Evolutionary conservation across 305 asterid species (phyloP), one percentile per base, ranked within the genome.

Genomic region (Fraxinus dipetala): DNA sequence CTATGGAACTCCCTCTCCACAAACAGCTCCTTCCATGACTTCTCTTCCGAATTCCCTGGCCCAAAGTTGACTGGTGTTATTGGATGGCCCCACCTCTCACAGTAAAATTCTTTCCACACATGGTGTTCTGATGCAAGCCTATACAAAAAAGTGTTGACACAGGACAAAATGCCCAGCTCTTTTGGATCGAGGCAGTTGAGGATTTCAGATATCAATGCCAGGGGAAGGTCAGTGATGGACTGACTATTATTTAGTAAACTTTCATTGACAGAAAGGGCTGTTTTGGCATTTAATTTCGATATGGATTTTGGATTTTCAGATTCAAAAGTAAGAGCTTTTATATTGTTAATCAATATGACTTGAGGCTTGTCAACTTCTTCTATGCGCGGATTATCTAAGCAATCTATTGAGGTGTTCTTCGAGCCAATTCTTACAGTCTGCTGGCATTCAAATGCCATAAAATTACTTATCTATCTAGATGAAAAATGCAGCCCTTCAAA

Each of bases 371-470:
- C 76, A 80, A 79, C 45, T 77, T 84, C 84, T 43, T 61, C 78
- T 2, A 72, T 70, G 51, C 72, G 83, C 81, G 76, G 83, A 82
- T 69, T 81, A 88, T 81, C 87, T 80, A 85, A 83, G 80, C 82
- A 83, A 85, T 90, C 83, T 54, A 80, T 30, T 48, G 84, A 79
- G 61, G 78, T 80, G 63, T 85, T 87, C 79, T 83, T 84, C 79
- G 83, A 85, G 79, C 78, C 84, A 81, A 82, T 84, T 78, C 88
- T 78, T 80, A 85, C 90, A 91, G 70, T 85, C 86, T 84, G 79
- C 80, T 87, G 98, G 98, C 96, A 94, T 86, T 92, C 98, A 90
- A 91, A 93, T 93, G 87, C 99, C 99, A 95, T 95, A 94, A 91
- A 89, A 93, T 86, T 76, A 45, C 67, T 32, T 14, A 51, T 78